A percentile compares a stretch with the other conserved stretches of the same genome.
Conservation (phyloP, 1,139 yeast species). For the Candida anutae region DNA sequence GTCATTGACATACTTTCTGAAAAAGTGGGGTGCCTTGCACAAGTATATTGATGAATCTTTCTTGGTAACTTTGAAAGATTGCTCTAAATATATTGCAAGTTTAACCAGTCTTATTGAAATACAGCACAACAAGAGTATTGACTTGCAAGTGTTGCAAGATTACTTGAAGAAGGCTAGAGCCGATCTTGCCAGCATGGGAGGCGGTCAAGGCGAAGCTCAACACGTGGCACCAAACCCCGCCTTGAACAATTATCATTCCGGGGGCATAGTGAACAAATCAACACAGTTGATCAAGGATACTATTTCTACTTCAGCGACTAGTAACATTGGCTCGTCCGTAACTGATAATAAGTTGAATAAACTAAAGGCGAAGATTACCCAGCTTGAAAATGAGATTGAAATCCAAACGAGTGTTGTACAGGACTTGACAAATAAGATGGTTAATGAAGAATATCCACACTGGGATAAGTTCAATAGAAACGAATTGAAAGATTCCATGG, state of each 20-base stretch:
- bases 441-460: conserved; percentile 72
- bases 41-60: conserved; percentile 75
- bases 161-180: conserved; percentile 62
- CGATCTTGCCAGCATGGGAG: conserved; percentile 56
- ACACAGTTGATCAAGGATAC: conserved; percentile 42
- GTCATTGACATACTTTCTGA: conserved; percentile 43
- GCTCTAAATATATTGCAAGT: conserved; percentile 77
- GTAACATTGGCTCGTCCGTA: conserved; percentile 33
- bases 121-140: conserved; percentile 87
- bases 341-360: conserved; percentile 29
- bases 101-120: conserved; percentile 70
- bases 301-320: conserved; percentile 36
- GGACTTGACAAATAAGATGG: conserved; percentile 60
- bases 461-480: conserved; percentile 76
- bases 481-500: conserved; percentile 67
- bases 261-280: conserved; percentile 36
- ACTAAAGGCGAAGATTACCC: conserved; percentile 24
- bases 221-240: conserved; percentile 31
- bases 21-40: conserved; percentile 35
- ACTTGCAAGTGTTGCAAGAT: conserved; percentile 77
- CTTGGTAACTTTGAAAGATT: conserved; percentile 73
- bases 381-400: conserved; percentile 47
- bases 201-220: conserved; percentile 25
- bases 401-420: conserved; percentile 42
- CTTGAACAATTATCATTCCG: conserved; percentile 11